phyloP scores from a whole-genome alignment of 2,329 filamentous ascomycete genomes.

The Aspergillus sojae region DNA sequence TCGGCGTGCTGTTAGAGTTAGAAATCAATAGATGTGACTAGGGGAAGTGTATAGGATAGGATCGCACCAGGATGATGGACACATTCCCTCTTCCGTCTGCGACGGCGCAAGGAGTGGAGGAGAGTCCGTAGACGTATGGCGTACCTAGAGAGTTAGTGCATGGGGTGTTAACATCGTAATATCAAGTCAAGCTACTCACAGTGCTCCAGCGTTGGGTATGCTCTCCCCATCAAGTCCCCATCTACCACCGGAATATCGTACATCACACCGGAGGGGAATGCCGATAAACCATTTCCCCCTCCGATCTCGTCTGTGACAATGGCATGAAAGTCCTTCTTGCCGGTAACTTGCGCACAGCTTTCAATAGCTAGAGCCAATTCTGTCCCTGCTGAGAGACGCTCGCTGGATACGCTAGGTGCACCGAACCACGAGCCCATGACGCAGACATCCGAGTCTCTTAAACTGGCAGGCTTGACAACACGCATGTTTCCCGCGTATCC shows the following conservation, averaged over 20 bases:
- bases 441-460: slow-evolving; percentile 44
- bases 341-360: slow-evolving; percentile 24
- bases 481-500: slow-evolving; percentile 39
- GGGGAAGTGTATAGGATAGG: neutral
- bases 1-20: slow-evolving; percentile 21
- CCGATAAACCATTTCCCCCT: slow-evolving; percentile 41
- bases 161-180: too few species aligned
- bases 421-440: slow-evolving; percentile 53
- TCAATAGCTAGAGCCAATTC: slow-evolving; percentile 14
- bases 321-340: slow-evolving; percentile 36
- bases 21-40: too few species aligned
- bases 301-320: slow-evolving; percentile 31
- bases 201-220: slow-evolving; percentile 41
- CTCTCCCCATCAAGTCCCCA: slow-evolving; percentile 52
- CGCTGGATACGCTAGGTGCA: slow-evolving; percentile 23
- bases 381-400: slow-evolving; percentile 16
- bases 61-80: slow-evolving; percentile 21
- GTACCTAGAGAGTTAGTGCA: neutral
- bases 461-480: slow-evolving; percentile 38
- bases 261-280: slow-evolving; percentile 28
- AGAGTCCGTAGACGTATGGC: slow-evolving; percentile 4
- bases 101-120: slow-evolving; percentile 30
- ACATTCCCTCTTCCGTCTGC: slow-evolving; percentile 48
- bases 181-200: slow-evolving; percentile 7
- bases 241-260: slow-evolving; percentile 47